Evolutionary conservation across 495 filamentous ascomycete genomes (phyloP).

Genomic region (Parathielavia appendiculata): DNA sequence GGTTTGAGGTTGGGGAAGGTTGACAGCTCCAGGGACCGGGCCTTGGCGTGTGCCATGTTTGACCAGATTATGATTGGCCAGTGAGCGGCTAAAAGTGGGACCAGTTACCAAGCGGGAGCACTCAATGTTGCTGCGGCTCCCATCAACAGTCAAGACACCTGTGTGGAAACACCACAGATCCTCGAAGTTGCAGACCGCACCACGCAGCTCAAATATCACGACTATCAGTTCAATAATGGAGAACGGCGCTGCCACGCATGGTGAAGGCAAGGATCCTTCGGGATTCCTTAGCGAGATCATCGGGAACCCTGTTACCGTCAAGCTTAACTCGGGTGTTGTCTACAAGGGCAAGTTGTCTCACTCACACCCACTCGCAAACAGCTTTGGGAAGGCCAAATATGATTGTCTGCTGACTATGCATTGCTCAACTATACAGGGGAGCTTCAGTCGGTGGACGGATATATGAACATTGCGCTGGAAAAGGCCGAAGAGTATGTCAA

Average conservation of each 20-base stretch:
- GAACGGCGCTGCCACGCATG: constrained; percentile 56
- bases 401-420: constrained; percentile 10
- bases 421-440: constrained; percentile 53
- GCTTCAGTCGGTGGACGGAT: constrained; percentile 96
- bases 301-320: constrained; percentile 85
- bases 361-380: not conserved
- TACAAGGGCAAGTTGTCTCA: constrained; percentile 70
- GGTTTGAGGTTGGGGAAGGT: too few relatives aligned
- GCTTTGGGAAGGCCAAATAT: not conserved
- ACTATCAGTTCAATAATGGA: constrained; percentile 53
- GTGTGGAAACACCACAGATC: not conserved
- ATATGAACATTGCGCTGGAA: constrained; percentile 98
- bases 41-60: too few relatives aligned
- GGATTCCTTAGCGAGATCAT: constrained; percentile 89
- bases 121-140: not conserved
- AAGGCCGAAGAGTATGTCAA: constrained; percentile 88
- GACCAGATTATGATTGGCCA: not conserved
- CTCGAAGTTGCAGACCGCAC: not conserved
- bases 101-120: not conserved
- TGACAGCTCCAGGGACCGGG: too few relatives aligned
- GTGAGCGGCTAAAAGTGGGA: not conserved
- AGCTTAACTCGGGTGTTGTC: constrained; percentile 90
- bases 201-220: not conserved
- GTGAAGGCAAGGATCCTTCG: constrained; percentile 81
- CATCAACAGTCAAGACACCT: not conserved